A percentile compares a stretch with the other conserved stretches of the same genome.
These are phyloP conservation scores for Penicillium manginii DNA, from an alignment of 495 filamentous ascomycete genomes.

Conservation along the genomic window DNA sequence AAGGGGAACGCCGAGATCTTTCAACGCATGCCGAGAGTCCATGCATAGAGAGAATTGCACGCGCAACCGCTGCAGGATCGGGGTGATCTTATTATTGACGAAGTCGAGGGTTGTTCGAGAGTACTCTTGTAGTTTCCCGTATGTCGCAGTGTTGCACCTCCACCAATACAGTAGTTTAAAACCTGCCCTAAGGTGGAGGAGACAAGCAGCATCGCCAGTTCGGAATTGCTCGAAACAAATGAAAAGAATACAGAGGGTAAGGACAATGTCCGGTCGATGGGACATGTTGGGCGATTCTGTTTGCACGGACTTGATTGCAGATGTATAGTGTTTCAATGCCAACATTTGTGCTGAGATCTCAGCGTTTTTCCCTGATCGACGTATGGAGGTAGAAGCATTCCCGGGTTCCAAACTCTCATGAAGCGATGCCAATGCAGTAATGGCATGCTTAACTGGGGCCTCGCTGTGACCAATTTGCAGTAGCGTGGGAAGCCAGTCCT, in stretches of 20 bases:
- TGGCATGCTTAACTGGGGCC: constrained; percentile 9
- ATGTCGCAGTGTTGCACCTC: background rate
- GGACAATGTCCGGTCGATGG: constrained; percentile 1
- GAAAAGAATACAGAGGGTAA: constrained; percentile 19
- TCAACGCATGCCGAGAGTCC: constrained; percentile 7
- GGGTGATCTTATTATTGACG: constrained; percentile 11
- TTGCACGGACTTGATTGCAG: constrained; percentile 4
- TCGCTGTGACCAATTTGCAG: constrained; percentile 9
- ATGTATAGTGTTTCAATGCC: constrained; percentile 10
- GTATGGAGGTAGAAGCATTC: background rate
- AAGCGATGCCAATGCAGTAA: constrained; percentile 18
- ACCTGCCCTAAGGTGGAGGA: constrained; percentile 12
- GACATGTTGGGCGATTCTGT: constrained; percentile 4
- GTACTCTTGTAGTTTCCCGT: constrained; percentile 3
- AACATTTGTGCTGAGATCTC: constrained; percentile 7
- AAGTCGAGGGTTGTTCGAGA: constrained; percentile 5
- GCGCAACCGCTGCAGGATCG: constrained; percentile 8
- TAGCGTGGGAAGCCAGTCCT: constrained; percentile 7
- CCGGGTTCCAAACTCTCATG: constrained; percentile 15
- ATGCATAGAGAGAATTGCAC: constrained; percentile 16
- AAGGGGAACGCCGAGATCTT: background rate
- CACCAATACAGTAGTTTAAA: constrained; percentile 13
- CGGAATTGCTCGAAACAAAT: constrained; percentile 23
- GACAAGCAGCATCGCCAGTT: constrained; percentile 17
- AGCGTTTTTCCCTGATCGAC: constrained; percentile 2